A percentile compares a stretch with the other conserved stretches of the same genome.
These are phyloP conservation scores for Kwoniella mangroviensis DNA, from an alignment of 768 basidiomycete species.

Conservation along the genomic window DNA sequence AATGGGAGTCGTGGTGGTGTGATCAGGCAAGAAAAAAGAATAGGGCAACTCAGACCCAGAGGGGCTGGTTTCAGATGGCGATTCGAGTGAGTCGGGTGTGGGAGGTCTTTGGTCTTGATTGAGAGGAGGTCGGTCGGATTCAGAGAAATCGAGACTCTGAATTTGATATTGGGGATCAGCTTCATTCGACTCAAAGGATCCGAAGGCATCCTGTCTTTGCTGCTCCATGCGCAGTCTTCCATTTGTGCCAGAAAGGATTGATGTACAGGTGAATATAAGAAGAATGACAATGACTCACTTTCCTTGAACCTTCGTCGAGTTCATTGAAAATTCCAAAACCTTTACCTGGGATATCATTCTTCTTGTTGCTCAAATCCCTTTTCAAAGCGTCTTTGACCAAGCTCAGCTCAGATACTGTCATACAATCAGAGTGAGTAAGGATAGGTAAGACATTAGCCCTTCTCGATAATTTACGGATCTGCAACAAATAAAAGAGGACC, in stretches of 20 bases:
- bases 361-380: constrained; percentile 28
- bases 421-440: constrained; percentile 38
- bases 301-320: background rate
- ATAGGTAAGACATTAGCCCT: constrained; percentile 45
- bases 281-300: background rate
- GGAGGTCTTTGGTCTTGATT: constrained; percentile 5
- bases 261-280: background rate
- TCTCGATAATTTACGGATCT: constrained; percentile 37
- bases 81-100: constrained; percentile 10
- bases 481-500: background rate
- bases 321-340: constrained; percentile 43
- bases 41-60: constrained; percentile 20
- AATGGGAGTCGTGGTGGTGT: background rate
- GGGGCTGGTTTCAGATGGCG: background rate
- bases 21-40: constrained; percentile 25
- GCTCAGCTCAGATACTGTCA: constrained; percentile 35
- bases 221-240: too few relatives aligned
- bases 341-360: constrained; percentile 20
- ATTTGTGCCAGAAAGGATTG: too few relatives aligned
- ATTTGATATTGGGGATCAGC: background rate
- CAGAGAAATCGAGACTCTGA: background rate
- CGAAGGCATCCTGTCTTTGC: too few relatives aligned
- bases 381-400: constrained; percentile 28
- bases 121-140: background rate
- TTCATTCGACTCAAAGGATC: too few relatives aligned